Conservation (phyloP, 371 early-diverging fungal genomes). For the Batkoa obscura region DNA sequence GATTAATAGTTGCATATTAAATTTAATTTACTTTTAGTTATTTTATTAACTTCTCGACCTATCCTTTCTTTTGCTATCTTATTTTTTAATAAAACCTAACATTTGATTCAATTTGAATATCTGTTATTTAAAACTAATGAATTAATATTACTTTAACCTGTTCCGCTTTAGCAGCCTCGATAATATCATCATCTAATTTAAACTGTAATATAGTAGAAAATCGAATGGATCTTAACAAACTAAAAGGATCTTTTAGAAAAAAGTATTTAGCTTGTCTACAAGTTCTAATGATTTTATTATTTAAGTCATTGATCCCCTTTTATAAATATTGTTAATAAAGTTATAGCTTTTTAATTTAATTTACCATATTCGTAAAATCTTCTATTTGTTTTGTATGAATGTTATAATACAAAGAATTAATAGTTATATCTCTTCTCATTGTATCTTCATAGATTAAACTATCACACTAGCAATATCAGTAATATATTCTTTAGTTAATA, state of each 20-base stretch:
- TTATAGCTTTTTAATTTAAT: background rate
- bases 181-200: conserved; percentile 47
- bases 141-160: conserved; percentile 23
- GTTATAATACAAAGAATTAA: conserved; percentile 98
- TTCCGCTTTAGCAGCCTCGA: conserved; percentile 31
- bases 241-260: conserved; percentile 94
- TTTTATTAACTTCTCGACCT: conserved; percentile 90
- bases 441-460: conserved; percentile 58
- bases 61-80: conserved; percentile 95
- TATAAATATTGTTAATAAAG: background rate
- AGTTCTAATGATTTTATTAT: conserved; percentile 59
- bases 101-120: background rate
- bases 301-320: conserved; percentile 57
- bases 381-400: conserved; percentile 74
- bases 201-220: conserved; percentile 88
- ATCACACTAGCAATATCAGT: too few species aligned
- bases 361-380: conserved; percentile 66
- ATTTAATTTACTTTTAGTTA: conserved; percentile 41
- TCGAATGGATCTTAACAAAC: conserved; percentile 89
- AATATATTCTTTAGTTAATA: too few species aligned
- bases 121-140: background rate
- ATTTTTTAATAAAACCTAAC: conserved; percentile 33
- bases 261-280: conserved; percentile 86
- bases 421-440: conserved; percentile 90
- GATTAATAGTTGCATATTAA: background rate